These are phyloP conservation scores for Citrus sp. DNA, from an alignment of 345 rosid species.

Conservation along the genomic window DNA sequence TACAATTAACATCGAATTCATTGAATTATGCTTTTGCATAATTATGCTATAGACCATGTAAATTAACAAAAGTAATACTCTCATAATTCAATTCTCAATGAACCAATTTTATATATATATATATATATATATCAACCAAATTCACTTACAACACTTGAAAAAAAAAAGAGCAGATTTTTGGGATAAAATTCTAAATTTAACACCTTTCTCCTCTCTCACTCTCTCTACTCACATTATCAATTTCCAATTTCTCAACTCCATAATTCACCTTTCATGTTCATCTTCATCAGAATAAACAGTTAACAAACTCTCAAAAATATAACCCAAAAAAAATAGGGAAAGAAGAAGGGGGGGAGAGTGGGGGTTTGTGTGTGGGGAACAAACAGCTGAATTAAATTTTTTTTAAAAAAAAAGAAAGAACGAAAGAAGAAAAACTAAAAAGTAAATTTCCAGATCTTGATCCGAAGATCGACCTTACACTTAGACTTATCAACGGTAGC, in stretches of 20 bases:
- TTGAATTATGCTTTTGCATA: too few relatives aligned
- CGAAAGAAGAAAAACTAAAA: conserved; percentile 22
- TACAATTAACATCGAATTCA: too few relatives aligned
- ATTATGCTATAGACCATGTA: neutral
- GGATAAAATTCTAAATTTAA: neutral
- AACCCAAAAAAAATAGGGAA: neutral
- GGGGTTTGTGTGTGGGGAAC: too few relatives aligned
- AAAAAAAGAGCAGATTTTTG: neutral
- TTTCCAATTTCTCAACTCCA: conserved; percentile 10
- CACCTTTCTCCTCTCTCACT: neutral
- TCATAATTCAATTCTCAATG: neutral
- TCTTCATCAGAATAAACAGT: conserved; percentile 19
- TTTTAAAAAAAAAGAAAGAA: too few relatives aligned
- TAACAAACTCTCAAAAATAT: conserved; percentile 12
- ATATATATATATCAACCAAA: neutral
- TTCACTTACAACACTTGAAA: neutral
- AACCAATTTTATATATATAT: neutral
- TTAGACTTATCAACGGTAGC: conserved; percentile 47
- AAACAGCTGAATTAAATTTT: conserved; percentile 4
- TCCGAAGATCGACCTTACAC: conserved; percentile 80
- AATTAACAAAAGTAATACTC: neutral
- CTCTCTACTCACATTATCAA: neutral
- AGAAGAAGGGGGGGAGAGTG: neutral
- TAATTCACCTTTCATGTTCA: conserved; percentile 16
- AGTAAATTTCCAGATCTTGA: conserved; percentile 93